Evolutionary conservation across 345 rosid genomes (phyloP), one percentile per base, ranked within the genome.

Genomic region (Gossypium stocksii): DNA sequence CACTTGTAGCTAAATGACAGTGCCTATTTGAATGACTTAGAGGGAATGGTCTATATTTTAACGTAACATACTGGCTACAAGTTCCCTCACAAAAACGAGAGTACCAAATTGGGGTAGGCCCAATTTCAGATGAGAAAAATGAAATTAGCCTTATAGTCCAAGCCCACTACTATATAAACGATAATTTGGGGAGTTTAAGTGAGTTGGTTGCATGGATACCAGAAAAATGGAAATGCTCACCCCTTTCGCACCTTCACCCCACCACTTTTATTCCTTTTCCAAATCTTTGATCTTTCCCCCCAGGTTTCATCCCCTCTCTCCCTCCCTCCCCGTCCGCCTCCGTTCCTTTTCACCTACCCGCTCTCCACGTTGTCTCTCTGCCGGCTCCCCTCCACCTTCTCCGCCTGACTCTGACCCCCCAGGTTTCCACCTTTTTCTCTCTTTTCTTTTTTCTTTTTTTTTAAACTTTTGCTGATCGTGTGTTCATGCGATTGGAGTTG

Each of bases 391-490:
- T 29, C 70, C 85, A 56, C 81, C 86, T 22, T 72, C 89, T 78
- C 71, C 89, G 38, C 80, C 86, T 15, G 69, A 76, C 29, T 77
- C 87, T 64, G 90, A 87, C 5, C 77, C 77, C 52, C 80, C 49
- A 79, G 97, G 97, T 91, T 66, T 25, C 12, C n/a, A 5, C 66
- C 17, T 2, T 44, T 3, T 56, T 69, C 17, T 29, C 46, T 8
- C 41, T 14, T 43, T 16, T 6, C 11, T 63, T 2, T 7, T 43
- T 16, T 61, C 22, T 16, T 4, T 12, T 22, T 57, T 9, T 19
- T 9, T 2, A 7, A 57, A 9, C 4, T 10, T 57, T 22, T 41
- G 53, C 41, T 34, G 25, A 23, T 27, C 51, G 41, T 7, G 15
- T 68, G 9, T 49, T 51, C 4, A 43, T 29, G 13, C 46, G 34